Evolutionary conservation across 352 stramenopile genomes (phyloP).

Genomic region (Discostella stelligera): DNA sequence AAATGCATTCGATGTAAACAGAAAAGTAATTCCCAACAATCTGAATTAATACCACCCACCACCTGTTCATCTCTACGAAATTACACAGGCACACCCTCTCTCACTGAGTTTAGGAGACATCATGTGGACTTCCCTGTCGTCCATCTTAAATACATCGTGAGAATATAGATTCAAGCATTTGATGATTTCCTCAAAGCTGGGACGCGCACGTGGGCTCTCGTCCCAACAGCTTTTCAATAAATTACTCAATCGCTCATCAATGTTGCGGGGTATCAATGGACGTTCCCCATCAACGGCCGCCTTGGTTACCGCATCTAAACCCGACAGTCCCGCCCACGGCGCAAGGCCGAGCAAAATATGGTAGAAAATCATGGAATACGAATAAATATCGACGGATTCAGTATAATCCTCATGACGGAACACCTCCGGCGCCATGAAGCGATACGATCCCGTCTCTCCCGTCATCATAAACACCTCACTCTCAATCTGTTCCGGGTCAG

Average conservation of each 20-base stretch:
- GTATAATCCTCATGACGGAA: conserved; percentile 73
- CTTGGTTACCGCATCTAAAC: conserved; percentile 61
- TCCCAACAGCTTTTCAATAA: conserved; percentile 79
- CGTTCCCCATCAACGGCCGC: conserved; percentile 69
- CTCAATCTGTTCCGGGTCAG: conserved; percentile 61
- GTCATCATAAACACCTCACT: conserved; percentile 73
- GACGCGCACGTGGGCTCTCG: conserved; percentile 70
- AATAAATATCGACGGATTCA: conserved; percentile 84
- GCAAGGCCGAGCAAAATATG: conserved; percentile 67
- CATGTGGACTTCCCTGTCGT: conserved; percentile 34
- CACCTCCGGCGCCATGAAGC: conserved; percentile 78
- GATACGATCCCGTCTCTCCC: conserved; percentile 76
- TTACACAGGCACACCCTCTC: conserved; percentile 20
- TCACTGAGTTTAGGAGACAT: conserved; percentile 4
- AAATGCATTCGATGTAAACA: too few species aligned
- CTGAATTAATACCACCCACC: too few species aligned
- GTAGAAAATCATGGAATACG: conserved; percentile 77
- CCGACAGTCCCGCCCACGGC: conserved; percentile 65
- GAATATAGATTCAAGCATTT: conserved; percentile 60
- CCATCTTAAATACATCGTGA: conserved; percentile 37
- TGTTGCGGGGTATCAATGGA: conserved; percentile 71
- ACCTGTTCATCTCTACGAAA: conserved; percentile 22
- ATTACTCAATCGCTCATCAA: conserved; percentile 57
- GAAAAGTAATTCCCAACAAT: too few species aligned
- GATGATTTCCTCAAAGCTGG: conserved; percentile 78